Evolutionary conservation across 2,329 filamentous ascomycete genomes (phyloP).

Genomic region (Bipolaris gigantea): DNA sequence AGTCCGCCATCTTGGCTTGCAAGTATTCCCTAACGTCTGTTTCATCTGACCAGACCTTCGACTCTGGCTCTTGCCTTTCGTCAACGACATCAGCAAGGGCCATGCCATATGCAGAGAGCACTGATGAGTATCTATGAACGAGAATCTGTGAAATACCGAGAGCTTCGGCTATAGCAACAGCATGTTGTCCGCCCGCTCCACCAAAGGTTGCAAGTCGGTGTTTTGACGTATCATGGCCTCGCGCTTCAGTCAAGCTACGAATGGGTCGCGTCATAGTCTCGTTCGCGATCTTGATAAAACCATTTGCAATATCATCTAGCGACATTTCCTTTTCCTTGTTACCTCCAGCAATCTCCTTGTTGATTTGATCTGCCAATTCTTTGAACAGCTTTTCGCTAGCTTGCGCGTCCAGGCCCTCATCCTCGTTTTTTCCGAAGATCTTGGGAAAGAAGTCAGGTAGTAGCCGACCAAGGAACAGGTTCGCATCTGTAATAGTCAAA

Average conservation of each 20-base stretch:
- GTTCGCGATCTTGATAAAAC: slow-evolving; percentile 87
- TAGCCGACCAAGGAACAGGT: slow-evolving; percentile 79
- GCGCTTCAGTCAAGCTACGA: slow-evolving; percentile 85
- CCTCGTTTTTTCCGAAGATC: slow-evolving; percentile 89
- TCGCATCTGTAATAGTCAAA: slow-evolving; percentile 90
- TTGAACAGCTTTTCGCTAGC: slow-evolving; percentile 76
- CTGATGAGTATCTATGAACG: slow-evolving; percentile 83
- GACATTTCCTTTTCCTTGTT: slow-evolving; percentile 65
- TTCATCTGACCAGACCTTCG: slow-evolving; percentile 61
- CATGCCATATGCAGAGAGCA: slow-evolving; percentile 91
- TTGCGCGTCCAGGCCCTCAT: slow-evolving; percentile 75
- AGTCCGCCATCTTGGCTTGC: slow-evolving; percentile 72
- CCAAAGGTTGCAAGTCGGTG: slow-evolving; percentile 92
- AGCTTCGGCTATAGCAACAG: slow-evolving; percentile 84
- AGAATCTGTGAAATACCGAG: slow-evolving; percentile 84
- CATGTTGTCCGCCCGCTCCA: slow-evolving; percentile 87
- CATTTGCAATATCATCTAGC: slow-evolving; percentile 82
- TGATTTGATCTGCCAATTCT: slow-evolving; percentile 76
- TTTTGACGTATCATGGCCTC: slow-evolving; percentile 86
- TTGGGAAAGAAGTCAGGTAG: slow-evolving; percentile 92
- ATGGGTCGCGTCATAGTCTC: slow-evolving; percentile 92
- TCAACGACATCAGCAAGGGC: slow-evolving; percentile 91
- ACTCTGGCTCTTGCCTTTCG: slow-evolving; percentile 79
- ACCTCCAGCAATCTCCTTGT: slow-evolving; percentile 68
- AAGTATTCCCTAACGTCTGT: slow-evolving; percentile 64